Evolutionary conservation across 2,329 filamentous ascomycete genomes (phyloP), one percentile per base, ranked within the genome.

Genomic region (Pseudocercospora fuligena): DNA sequence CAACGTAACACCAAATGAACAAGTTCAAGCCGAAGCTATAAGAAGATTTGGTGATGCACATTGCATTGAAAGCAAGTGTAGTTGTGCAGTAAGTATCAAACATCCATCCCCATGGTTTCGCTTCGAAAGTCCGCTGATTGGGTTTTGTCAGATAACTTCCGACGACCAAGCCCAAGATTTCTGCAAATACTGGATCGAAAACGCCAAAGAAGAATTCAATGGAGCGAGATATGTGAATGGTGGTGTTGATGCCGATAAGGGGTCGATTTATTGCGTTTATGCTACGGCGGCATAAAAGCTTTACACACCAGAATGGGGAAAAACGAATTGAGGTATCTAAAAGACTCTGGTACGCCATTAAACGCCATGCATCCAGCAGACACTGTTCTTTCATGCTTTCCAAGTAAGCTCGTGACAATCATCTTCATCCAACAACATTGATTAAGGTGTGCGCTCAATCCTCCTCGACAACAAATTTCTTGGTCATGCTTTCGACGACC

Each of bases 401-500:
- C 27, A 40, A 43, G 56, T 31, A 63, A 25, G 27, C 61, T 29
- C 33, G 36, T 54, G 31, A 43, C 64, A 46, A 29, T 63, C 21
- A 25, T 53, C 60, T 25, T 54, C 16, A 29, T 70, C 57, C 25
- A 56, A 54, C 25, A 56, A 54, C 2, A 19, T 1, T 12, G 54
- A 31, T 61, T 33, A n/a, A n/a, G n/a, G n/a, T n/a, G n/a, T n/a
- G n/a, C n/a, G 12, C 31, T 49, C 11, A 73, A 47, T 78, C 75
- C 29, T 80, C 79, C 67, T 80, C 82, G 1, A 84, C 73, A 11
- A 82, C 75, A 68, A 84, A 77, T 74, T 77, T 81, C 78, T 91
- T 90, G 14, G 88, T 92, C 78, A 97, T 84, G 29, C 90, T 89
- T 77, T 94, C 94, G 66, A 92, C 88, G 23, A 99, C 90, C 70